These are phyloP conservation scores for Datura wrightii DNA, from an alignment of 257 asterid genomes.

Conservation along the genomic window DNA sequence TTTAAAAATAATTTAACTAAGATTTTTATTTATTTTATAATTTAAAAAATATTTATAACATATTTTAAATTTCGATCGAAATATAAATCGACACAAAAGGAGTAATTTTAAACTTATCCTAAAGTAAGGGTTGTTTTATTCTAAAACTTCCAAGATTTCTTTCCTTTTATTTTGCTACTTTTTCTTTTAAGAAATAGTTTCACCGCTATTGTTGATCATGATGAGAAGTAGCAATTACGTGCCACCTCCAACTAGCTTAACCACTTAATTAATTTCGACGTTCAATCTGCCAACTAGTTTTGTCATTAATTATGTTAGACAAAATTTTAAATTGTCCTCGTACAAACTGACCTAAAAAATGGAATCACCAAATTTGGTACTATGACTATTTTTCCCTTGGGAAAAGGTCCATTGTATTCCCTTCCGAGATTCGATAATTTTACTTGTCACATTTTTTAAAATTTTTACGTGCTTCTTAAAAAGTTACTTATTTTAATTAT, in stretches of 20 bases:
- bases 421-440: too few species aligned
- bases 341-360: not conserved
- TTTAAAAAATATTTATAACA: too few species aligned
- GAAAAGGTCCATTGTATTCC: not conserved
- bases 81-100: too few species aligned
- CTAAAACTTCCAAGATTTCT: not conserved
- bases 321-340: not conserved
- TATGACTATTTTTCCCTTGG: not conserved
- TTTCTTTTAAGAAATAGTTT: not conserved
- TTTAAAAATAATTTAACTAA: not conserved
- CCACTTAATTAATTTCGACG: not conserved
- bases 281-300: conserved; percentile 10
- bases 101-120: too few species aligned
- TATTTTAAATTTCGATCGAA: too few species aligned
- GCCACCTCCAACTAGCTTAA: conserved; percentile 1
- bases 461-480: too few species aligned
- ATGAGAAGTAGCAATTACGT: conserved; percentile 6
- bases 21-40: too few species aligned
- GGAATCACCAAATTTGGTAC: not conserved
- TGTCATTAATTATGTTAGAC: not conserved
- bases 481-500: too few species aligned
- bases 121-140: not conserved
- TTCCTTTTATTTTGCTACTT: too few species aligned
- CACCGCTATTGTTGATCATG: not conserved
- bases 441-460: too few species aligned